phyloP scores from a whole-genome alignment of 2,329 filamentous ascomycete genomes.

The Aureobasidium sp. region DNA sequence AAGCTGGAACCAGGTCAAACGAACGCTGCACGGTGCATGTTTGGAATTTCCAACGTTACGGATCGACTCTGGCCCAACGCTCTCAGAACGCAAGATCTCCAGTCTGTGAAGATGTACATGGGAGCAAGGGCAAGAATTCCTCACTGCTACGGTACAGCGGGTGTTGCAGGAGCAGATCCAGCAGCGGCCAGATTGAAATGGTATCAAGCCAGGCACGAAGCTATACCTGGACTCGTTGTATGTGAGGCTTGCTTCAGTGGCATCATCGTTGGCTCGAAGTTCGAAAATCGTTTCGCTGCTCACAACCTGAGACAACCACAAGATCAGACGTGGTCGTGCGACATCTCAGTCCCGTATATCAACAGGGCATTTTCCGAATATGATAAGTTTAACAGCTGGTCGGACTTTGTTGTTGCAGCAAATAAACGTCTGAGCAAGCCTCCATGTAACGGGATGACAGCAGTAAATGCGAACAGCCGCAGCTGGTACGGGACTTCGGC shows the following conservation, averaged over 20 bases:
- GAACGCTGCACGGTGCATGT: neutral
- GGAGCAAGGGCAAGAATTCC: neutral
- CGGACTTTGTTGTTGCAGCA: neutral
- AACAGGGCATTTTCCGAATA: neutral
- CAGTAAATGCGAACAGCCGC: neutral
- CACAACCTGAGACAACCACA: neutral
- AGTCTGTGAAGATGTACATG: neutral
- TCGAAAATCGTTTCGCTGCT: neutral
- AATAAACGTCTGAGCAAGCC: neutral
- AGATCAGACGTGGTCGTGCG: neutral
- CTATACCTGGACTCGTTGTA: neutral
- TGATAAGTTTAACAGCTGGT: neutral
- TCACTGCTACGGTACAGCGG: neutral
- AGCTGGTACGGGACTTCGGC: neutral
- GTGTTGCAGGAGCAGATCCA: neutral
- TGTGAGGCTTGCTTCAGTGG: neutral
- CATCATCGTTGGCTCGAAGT: neutral
- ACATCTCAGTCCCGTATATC: neutral
- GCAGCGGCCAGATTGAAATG: neutral
- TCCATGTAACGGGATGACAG: neutral
- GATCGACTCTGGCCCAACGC: neutral
- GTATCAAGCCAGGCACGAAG: neutral
- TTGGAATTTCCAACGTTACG: neutral
- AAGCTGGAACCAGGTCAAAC: neutral
- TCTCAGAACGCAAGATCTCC: neutral